A percentile compares a stretch with the other conserved stretches of the same genome.
Conservation (phyloP, 2,329 filamentous ascomycete species). For the Cercospora nicotianae region DNA sequence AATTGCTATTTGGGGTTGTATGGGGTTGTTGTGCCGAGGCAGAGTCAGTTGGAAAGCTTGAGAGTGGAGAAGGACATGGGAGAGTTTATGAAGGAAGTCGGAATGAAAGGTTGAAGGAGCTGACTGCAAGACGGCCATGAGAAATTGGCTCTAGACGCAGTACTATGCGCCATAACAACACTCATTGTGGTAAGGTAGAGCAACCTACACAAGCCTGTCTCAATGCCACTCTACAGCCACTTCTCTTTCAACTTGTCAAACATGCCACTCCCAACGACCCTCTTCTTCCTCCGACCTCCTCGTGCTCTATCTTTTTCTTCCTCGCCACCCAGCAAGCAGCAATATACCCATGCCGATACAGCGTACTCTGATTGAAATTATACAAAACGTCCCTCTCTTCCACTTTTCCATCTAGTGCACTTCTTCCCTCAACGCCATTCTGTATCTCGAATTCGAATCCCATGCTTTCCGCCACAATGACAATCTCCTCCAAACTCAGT, state of each 20-base stretch:
- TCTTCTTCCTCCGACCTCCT: background rate
- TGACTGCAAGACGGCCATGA: background rate
- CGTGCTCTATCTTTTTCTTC: background rate
- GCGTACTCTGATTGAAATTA: slow-evolving; percentile 4
- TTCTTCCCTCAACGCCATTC: background rate
- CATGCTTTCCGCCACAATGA: slow-evolving; percentile 20
- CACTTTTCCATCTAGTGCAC: background rate
- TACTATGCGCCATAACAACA: background rate
- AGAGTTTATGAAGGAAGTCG: background rate
- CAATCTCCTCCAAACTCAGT: slow-evolving; percentile 24
- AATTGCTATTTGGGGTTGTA: background rate
- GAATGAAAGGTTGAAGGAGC: background rate
- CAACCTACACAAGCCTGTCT: too few species aligned
- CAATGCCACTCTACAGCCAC: background rate
- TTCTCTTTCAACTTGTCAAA: slow-evolving; percentile 3
- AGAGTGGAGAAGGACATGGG: background rate
- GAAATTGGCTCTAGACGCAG: background rate
- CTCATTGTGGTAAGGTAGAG: background rate
- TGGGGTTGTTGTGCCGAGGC: background rate
- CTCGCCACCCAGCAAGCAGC: slow-evolving; percentile 14
- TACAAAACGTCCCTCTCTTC: slow-evolving; percentile 6
- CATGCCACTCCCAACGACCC: background rate
- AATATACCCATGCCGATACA: slow-evolving; percentile 19
- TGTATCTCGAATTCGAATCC: slow-evolving; percentile 21
- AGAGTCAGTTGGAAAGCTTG: background rate